Conservation (phyloP, 2,329 filamentous ascomycete genomes). For the Pyrenophora tritici-repentis region DNA sequence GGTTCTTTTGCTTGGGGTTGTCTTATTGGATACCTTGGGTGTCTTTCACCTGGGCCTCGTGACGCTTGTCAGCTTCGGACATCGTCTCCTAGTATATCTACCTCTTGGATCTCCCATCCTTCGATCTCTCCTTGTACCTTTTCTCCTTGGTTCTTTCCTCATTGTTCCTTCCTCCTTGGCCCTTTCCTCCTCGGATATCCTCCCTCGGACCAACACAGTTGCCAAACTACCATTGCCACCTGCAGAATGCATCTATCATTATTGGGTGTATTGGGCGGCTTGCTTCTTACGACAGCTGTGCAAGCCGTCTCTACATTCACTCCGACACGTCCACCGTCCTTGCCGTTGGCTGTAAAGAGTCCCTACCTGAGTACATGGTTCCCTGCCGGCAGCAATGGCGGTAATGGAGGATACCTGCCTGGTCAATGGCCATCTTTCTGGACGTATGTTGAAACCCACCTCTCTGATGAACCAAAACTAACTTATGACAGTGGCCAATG, state of each 20-base stretch:
- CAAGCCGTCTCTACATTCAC: slow-evolving; percentile 59
- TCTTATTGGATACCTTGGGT: too few relatives aligned
- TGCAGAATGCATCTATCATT: slow-evolving; percentile 27
- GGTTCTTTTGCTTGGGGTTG: too few relatives aligned
- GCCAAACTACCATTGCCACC: too few relatives aligned
- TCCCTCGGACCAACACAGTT: too few relatives aligned
- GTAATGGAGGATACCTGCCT: slow-evolving; percentile 69
- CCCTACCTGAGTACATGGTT: slow-evolving; percentile 77
- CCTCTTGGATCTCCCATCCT: too few relatives aligned
- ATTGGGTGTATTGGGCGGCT: slow-evolving; percentile 21
- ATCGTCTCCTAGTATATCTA: too few relatives aligned
- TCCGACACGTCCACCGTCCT: slow-evolving; percentile 68
- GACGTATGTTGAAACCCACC: slow-evolving; percentile 49
- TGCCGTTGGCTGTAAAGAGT: slow-evolving; percentile 74
- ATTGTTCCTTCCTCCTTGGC: too few relatives aligned
- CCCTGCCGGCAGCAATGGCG: slow-evolving; percentile 63
- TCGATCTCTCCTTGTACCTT: too few relatives aligned
- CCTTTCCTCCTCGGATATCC: too few relatives aligned
- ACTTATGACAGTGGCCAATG: slow-evolving; percentile 55
- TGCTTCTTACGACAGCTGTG: slow-evolving; percentile 21
- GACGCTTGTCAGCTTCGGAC: too few relatives aligned
- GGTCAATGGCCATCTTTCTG: slow-evolving; percentile 73
- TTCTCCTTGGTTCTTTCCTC: too few relatives aligned
- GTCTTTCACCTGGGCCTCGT: too few relatives aligned
- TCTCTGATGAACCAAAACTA: slow-evolving; percentile 48